A percentile compares a stretch with the other conserved stretches of the same genome.
Evolutionary conservation across 78 protist species (phyloP).

Genomic region (slime mould (Dictyostelium discoideum)): DNA sequence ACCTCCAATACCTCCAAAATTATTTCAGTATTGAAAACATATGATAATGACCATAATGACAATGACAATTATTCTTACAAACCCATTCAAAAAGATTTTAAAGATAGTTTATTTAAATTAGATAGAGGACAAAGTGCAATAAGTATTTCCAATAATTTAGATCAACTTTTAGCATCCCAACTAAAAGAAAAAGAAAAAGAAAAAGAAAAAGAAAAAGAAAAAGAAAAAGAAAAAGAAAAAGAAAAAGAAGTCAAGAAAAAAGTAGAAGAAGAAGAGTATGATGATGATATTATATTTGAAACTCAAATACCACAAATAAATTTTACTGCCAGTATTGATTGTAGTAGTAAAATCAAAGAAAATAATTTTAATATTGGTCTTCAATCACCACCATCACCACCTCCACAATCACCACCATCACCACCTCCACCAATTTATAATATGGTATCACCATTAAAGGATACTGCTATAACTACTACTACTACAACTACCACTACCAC

Average conservation of each 20-base stretch:
- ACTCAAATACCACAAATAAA: not conserved
- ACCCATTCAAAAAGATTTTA: not conserved
- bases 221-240: not conserved
- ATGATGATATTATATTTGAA: not conserved
- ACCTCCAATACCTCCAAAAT: not conserved
- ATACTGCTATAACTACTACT: no score
- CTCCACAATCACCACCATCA: not conserved
- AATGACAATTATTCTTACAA: not conserved
- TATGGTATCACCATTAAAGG: not conserved
- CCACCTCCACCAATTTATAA: not conserved
- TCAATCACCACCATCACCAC: not conserved
- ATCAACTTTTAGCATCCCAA: not conserved
- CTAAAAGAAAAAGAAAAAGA: not conserved
- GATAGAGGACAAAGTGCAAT: not conserved
- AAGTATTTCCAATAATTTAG: not conserved
- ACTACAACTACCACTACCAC: not conserved
- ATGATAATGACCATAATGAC: not conserved
- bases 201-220: not conserved
- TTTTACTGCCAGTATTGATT: not conserved
- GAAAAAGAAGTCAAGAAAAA: not conserved
- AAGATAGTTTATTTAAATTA: not conserved
- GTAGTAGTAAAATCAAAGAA: not conserved
- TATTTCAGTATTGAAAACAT: not conserved
- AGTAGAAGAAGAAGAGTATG: not conserved
- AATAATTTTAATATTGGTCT: not conserved